Base-by-base conservation (phyloP, 2,329 filamentous ascomycete species). In the Talaromyces sp. region DNA sequence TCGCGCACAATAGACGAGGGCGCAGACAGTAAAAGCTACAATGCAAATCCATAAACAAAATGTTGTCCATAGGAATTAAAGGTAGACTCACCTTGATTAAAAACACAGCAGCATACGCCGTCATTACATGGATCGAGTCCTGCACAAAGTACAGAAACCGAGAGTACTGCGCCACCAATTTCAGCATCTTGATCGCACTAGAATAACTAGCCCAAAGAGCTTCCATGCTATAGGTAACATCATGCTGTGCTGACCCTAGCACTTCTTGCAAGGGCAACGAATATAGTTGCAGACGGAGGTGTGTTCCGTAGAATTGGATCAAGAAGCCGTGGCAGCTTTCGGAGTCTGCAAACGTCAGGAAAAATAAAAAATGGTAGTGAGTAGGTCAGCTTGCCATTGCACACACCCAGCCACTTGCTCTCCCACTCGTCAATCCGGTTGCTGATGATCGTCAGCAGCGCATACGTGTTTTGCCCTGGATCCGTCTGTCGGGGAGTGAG, bases 41-140 rank as follows among this genome's bases (percentile, higher is more conserved):
- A 19, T 13, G 2, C 3, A 10, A 13, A 35, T 32, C 13, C 3
- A 13, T 51, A 26, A 51, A 11, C n/a, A 27, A 10, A 27, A 9
- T 8, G 3, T 7, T 26, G 0, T 6, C 26, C 6, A 27, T 5
- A 9, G 9, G 3, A 26, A 51, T 14, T 24, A n/a, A 26, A 63
- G 13, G 4, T 13, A 24, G 4, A 50, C 41, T 11, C 41, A 59
- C 56, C 64, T 76, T 76, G 46, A 77, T 69, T 1, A 78, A 62
- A 56, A 77, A 77, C 3, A 71, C 71, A 8, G 73, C 73, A 17
- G 73, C 69, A 58, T 78, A 77, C 4, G 75, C 75, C 10, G 70
- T 75, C 75, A 78, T 77, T 13, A 77, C 74, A 61, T 78, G 75
- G 7, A 78, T 66, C 2, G 75, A 77, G 56, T 77, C 75, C 61